Conservation (phyloP, 1,139 yeast species). For the Magnusiomyces suaveolens region DNA sequence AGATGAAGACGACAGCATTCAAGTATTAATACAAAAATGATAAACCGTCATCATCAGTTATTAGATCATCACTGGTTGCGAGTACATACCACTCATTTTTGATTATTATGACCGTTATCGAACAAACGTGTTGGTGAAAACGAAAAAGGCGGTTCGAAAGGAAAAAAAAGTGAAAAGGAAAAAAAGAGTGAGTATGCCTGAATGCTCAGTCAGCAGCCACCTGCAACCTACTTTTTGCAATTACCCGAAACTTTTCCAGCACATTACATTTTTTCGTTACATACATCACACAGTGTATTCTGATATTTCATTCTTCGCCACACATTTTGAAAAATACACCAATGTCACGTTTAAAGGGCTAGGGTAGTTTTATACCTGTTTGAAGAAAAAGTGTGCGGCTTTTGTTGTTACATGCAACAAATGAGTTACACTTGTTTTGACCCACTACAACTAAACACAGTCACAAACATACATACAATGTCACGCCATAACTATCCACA, state of each 20-base stretch:
- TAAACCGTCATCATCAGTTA: neutral
- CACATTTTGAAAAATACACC: neutral
- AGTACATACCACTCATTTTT: slow-evolving; percentile 7
- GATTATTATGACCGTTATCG: slow-evolving; percentile 5
- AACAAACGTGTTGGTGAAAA: slow-evolving; percentile 3
- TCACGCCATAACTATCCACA: no score
- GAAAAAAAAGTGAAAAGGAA: neutral
- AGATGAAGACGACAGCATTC: neutral
- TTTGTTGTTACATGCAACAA: neutral
- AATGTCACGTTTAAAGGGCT: neutral
- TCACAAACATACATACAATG: no score
- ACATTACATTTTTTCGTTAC: no score
- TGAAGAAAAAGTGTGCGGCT: neutral
- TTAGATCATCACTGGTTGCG: neutral
- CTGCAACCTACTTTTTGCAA: no score
- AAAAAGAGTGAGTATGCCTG: neutral
- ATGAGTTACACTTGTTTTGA: neutral
- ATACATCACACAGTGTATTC: no score
- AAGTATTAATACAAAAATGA: neutral
- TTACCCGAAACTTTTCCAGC: no score
- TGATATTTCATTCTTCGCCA: neutral
- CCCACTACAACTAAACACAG: no score
- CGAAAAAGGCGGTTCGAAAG: neutral
- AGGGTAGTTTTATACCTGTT: neutral
- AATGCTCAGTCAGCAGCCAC: no score